Conservation (phyloP, 305 asterid genomes). For the Rubia peregrina region DNA sequence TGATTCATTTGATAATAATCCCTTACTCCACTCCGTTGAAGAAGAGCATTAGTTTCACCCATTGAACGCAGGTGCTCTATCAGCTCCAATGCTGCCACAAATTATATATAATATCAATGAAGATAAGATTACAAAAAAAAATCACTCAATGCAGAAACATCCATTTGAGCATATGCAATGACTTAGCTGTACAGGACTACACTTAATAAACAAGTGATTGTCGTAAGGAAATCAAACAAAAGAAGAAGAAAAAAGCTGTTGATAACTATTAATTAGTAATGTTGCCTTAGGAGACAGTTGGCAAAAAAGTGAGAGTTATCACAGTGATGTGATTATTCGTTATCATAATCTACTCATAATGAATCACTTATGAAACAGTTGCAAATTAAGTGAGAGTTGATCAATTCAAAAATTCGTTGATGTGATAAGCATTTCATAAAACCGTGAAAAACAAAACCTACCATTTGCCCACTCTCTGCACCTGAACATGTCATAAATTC, state of each 20-base stretch:
- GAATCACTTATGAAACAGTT: background rate
- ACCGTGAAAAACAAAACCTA: background rate
- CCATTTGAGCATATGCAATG: background rate
- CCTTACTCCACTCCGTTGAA: constrained; percentile 63
- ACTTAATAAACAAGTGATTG: background rate
- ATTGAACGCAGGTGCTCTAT: constrained; percentile 95
- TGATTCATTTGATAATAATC: constrained; percentile 2
- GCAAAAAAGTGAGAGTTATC: background rate
- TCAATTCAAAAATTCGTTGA: background rate
- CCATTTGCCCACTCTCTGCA: background rate
- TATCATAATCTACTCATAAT: background rate
- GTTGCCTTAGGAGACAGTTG: background rate
- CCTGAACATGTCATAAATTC: background rate
- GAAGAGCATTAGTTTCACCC: constrained; percentile 92
- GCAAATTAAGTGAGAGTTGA: background rate
- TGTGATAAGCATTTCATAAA: background rate
- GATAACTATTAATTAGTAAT: background rate
- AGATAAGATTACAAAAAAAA: background rate
- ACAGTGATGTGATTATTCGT: background rate
- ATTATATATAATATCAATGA: constrained; percentile 13
- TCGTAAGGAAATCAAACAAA: background rate
- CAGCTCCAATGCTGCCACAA: constrained; percentile 73
- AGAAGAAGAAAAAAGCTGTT: background rate
- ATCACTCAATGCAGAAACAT: background rate
- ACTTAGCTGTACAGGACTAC: background rate